Conservation (phyloP, 192 early-diverging fungal genomes). For the Rhizophagus clarus region DNA sequence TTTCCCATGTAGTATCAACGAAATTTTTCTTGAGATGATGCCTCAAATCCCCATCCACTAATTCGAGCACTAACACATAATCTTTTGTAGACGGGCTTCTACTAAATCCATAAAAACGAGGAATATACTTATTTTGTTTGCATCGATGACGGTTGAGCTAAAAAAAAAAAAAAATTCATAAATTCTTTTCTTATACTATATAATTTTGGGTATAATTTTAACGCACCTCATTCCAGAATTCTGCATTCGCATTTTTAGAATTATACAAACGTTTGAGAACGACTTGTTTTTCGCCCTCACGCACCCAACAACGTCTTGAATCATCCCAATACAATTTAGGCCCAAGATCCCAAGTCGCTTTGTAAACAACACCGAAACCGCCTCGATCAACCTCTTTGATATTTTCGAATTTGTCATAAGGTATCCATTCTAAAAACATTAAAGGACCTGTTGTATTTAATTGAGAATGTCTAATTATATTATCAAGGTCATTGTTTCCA, state of each 20-base stretch:
- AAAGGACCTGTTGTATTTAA: conserved; percentile 11
- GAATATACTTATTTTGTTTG: neutral
- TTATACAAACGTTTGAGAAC: conserved; percentile 2
- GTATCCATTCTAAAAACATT: conserved; percentile 29
- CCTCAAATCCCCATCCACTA: neutral
- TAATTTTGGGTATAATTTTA: neutral
- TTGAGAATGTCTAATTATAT: conserved; percentile 13
- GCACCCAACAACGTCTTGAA: neutral
- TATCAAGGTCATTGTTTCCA: conserved; percentile 12
- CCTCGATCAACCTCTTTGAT: conserved; percentile 13
- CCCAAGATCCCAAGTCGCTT: conserved; percentile 12
- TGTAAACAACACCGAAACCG: conserved; percentile 26
- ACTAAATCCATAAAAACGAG: conserved; percentile 20
- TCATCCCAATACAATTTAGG: conserved; percentile 28
- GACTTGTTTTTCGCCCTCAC: conserved; percentile 10
- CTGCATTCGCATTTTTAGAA: neutral
- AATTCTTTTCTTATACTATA: neutral
- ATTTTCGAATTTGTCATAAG: conserved; percentile 25
- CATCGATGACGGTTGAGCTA: conserved; percentile 1
- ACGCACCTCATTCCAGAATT: conserved; percentile 20
- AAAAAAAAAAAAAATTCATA: neutral
- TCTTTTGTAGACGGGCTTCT: neutral
- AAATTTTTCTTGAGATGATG: conserved; percentile 6
- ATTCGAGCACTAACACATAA: conserved; percentile 12
- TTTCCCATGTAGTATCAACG: conserved; percentile 7